Base-by-base conservation (phyloP, 345 rosid species). In the Euclidium syriacum region DNA sequence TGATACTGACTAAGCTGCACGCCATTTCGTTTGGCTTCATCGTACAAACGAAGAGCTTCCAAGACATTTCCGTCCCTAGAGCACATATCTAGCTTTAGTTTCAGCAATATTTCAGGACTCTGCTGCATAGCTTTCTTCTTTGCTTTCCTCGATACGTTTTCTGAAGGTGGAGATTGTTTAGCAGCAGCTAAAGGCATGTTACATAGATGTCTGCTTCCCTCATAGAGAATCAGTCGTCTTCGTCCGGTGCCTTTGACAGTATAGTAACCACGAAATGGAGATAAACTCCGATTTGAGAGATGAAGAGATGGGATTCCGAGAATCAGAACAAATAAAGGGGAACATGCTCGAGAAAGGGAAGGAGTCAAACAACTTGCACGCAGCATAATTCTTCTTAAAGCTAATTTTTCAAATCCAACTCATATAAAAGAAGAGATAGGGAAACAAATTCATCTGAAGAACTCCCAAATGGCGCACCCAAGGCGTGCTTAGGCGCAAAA, bases 21-120 rank as follows among this genome's bases (percentile, higher is more conserved):
- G 23, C 82, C 80, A 6, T 73, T 74, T 22, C 50, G 47, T 67
- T 67, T 68, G 11, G 91, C 97, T 68, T 92, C 97, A 40, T 87
- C 99, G 52, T 85, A 90, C 64, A 94, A 78, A 32, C 74, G 61
- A 67, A 94, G 91, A 12, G 90, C 99, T 79, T 90, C 95, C 48
- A 65, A 63, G 54, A 84, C 73, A 19, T 85, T 76, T 9, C 90
- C 82, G 3, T 42, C 42, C 74, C 65, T 85, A 0, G 97, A 87
- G 75, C 99, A 94, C 78, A 39, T 68, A 69, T 84, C 87, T 27
- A 92, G 69, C 76, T 81, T 81, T 16, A 44, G 61, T 62, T 62
- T 85, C 30, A 90, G 78, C 46, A 76, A 15, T 14, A 72, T 38
- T 74, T 83, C 91, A 3, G 96, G 97, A 17, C 83, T 78, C 51